A percentile compares a stretch with the other conserved stretches of the same genome.
Evolutionary conservation across 2,329 filamentous ascomycete species (phyloP).

Genomic region (Fusarium chuoi): DNA sequence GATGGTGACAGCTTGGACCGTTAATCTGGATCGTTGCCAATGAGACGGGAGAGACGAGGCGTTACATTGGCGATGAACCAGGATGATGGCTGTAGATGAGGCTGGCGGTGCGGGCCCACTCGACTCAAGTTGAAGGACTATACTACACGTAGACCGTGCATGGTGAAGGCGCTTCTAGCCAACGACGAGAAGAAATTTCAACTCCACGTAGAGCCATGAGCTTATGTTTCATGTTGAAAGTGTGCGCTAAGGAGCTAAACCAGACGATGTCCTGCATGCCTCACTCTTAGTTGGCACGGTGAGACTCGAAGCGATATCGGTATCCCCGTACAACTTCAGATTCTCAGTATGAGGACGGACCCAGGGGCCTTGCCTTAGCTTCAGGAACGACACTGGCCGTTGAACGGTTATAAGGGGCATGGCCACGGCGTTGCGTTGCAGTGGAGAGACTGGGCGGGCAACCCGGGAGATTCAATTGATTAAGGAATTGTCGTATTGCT

Average conservation of each 20-base stretch:
- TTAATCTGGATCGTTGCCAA: slow-evolving; percentile 35
- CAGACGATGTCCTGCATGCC: slow-evolving; percentile 24
- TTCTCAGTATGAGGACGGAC: neutral
- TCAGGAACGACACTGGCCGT: slow-evolving; percentile 12
- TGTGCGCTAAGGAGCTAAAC: slow-evolving; percentile 11
- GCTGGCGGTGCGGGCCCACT: slow-evolving; percentile 37
- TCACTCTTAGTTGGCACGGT: slow-evolving; percentile 16
- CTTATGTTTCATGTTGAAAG: slow-evolving; percentile 28
- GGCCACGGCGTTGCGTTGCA: slow-evolving; percentile 12
- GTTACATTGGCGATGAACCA: slow-evolving; percentile 12
- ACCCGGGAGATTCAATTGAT: slow-evolving; percentile 5
- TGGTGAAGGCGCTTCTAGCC: neutral
- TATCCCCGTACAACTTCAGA: slow-evolving; percentile 2
- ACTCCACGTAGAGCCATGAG: slow-evolving; percentile 10
- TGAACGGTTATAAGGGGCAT: slow-evolving; percentile 11
- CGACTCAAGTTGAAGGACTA: slow-evolving; percentile 12
- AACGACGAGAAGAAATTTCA: neutral
- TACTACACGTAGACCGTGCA: slow-evolving; percentile 33
- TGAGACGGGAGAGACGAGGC: slow-evolving; percentile 29
- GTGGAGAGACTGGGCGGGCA: slow-evolving; percentile 7
- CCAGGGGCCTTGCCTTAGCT: neutral
- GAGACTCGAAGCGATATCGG: slow-evolving; percentile 8
- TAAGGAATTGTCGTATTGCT: neutral
- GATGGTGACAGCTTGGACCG: slow-evolving; percentile 28
- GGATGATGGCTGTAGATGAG: slow-evolving; percentile 45